Evolutionary conservation across 139 green algal species (phyloP).

Genomic region (Yamagishiella unicocca): DNA sequence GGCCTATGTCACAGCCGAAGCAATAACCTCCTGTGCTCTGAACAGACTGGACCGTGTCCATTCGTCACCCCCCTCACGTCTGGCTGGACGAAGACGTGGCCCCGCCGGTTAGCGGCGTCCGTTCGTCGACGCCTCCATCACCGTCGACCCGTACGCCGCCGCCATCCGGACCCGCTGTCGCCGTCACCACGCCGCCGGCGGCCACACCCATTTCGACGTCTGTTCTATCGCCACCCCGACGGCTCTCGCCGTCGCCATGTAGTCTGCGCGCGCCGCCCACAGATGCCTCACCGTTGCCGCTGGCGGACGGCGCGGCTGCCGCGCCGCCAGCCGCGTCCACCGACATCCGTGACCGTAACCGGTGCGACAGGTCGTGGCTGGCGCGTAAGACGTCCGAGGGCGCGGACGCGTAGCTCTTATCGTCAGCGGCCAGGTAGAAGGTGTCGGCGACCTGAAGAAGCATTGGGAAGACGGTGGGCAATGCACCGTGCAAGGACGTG

Average conservation of each 20-base stretch:
- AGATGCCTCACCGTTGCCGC: neutral
- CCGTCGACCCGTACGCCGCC: neutral
- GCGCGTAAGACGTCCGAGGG: neutral
- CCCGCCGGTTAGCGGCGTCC: constrained; percentile 15
- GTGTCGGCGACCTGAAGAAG: constrained; percentile 2
- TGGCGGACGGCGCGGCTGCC: neutral
- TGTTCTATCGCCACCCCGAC: neutral
- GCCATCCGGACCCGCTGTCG: neutral
- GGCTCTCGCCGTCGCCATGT: too few relatives aligned
- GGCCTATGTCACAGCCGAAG: too few relatives aligned
- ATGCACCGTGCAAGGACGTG: too few relatives aligned
- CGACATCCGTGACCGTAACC: neutral
- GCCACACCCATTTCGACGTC: constrained; percentile 11
- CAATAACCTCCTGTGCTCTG: too few relatives aligned
- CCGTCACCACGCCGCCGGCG: neutral
- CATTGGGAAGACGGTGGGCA: neutral
- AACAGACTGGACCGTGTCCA: too few relatives aligned
- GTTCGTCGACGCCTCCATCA: constrained; percentile 10
- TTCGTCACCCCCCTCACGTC: too few relatives aligned
- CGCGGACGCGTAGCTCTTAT: neutral
- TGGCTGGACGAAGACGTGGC: neutral
- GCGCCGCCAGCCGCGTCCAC: neutral
- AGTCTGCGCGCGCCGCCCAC: too few relatives aligned
- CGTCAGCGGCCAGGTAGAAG: constrained; percentile 29
- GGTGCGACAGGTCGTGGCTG: neutral